Evolutionary conservation across 1,284 basidiomycete genomes (phyloP), one percentile per base, ranked within the genome.

Genomic region (Phellopilus nigrolimitatus): DNA sequence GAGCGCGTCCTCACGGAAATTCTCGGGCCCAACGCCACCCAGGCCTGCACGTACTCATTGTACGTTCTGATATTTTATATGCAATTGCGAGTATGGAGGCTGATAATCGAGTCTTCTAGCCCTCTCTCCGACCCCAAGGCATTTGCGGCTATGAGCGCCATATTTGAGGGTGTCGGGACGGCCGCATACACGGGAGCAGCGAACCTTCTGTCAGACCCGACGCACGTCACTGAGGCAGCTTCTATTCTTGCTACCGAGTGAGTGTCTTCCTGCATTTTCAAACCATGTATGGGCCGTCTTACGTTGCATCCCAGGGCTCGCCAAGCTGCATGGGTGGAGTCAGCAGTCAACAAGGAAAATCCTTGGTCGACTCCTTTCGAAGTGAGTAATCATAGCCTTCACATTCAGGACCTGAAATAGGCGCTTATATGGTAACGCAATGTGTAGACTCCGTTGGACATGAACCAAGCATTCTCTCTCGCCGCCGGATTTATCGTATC

Each of bases 31-130:
- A 64, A 66, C 30, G 71, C 74, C 3, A 65, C 67, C 41, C 50
- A 65, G 55, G 64, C 65, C 8, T 87, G 84, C 72, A 67, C 66
- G 1, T 87, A 86, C 64, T 66, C 63, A 48, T 84, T 87, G 81
- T 75, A 61, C 60, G 75, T 67, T 22, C 1, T 27, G 2, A 3
- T 47, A 10, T 34, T 37, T 39, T 22, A n/a, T 15, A 12, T 37
- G n/a, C n/a, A n/a, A n/a, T n/a, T n/a, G n/a, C n/a, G n/a, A n/a
- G n/a, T n/a, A 22, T 19, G 4, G 15, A 46, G 31, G 17, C 37
- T 15, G 24, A 10, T 12, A 3, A 28, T 15, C 12, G 10, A 28
- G 8, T 21, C 17, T 19, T 22, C 19, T 57, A 84, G 83, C 64
- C 73, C 76, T 22, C 70, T 72, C 58, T 66, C 66, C 13, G 72